Percentiles rank a stretch among this genome's conserved stretches.
phyloP scores from a whole-genome alignment of 2,329 filamentous ascomycete species.

The Diplodia scrobiculata region DNA sequence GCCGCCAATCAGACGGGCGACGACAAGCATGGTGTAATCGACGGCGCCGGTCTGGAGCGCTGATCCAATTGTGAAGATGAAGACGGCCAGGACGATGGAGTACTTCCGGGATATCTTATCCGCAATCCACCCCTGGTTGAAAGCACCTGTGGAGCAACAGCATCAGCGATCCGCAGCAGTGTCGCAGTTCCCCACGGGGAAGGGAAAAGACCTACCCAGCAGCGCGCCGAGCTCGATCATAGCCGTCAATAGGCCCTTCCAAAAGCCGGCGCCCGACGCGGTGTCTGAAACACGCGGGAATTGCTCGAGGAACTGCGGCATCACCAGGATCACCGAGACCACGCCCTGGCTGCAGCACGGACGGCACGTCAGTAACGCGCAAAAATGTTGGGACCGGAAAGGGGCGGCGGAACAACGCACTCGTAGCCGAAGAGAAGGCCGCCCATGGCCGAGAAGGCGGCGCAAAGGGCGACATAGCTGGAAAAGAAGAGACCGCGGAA shows the following conservation, averaged over 20 bases:
- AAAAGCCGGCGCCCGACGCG: constrained; percentile 49
- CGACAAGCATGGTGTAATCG: constrained; percentile 55
- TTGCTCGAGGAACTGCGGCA: constrained; percentile 54
- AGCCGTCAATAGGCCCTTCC: constrained; percentile 54
- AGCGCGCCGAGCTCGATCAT: constrained; percentile 60
- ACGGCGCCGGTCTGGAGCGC: constrained; percentile 55
- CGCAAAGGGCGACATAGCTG: constrained; percentile 55
- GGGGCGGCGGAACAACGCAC: constrained; percentile 29
- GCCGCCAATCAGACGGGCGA: constrained; percentile 55
- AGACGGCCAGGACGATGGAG: constrained; percentile 55
- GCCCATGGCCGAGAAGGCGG: constrained; percentile 55
- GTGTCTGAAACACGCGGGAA: constrained; percentile 50
- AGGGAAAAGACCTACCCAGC: constrained; percentile 34
- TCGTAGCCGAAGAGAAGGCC: constrained; percentile 57
- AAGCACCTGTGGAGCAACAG: constrained; percentile 32
- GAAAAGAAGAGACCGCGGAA: constrained; percentile 53
- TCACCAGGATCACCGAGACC: constrained; percentile 53
- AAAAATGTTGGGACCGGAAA: background rate
- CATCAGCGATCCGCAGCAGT: constrained; percentile 34
- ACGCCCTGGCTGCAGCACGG: constrained; percentile 43
- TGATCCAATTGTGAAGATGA: constrained; percentile 56
- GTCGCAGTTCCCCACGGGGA: constrained; percentile 32
- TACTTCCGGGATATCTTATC: constrained; percentile 58
- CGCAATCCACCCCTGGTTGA: constrained; percentile 51
- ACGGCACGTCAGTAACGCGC: constrained; percentile 36